Conservation (phyloP, 1,284 basidiomycete genomes). For the Meira miltonrushii region DNA sequence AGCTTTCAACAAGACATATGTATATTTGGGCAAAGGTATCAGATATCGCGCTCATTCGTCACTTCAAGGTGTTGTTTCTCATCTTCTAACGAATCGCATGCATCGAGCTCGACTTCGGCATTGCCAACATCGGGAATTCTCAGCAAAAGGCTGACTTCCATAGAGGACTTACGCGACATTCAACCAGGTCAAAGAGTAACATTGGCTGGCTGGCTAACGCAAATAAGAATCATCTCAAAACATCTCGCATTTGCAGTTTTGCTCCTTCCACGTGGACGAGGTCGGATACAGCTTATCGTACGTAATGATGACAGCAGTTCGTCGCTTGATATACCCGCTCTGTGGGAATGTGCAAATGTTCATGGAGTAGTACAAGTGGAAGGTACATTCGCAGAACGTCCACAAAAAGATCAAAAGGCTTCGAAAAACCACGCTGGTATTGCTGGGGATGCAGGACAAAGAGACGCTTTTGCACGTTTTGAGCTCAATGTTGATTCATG, state of each 20-base stretch:
- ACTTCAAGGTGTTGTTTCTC: too few species aligned
- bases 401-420: conserved; percentile 60
- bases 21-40: too few species aligned
- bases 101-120: too few species aligned
- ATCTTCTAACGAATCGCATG: too few species aligned
- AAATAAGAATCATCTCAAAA: conserved; percentile 65
- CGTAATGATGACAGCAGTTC: not conserved
- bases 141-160: too few species aligned
- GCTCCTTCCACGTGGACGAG: conserved; percentile 62
- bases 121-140: too few species aligned
- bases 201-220: conserved; percentile 71
- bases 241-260: conserved; percentile 71
- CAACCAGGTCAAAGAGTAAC: conserved; percentile 60
- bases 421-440: not conserved
- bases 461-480: conserved; percentile 35
- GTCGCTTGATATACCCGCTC: conserved; percentile 2
- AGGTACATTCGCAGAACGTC: conserved; percentile 66
- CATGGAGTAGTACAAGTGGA: conserved; percentile 66
- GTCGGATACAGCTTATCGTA: conserved; percentile 19
- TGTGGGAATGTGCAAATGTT: conserved; percentile 55
- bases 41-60: too few species aligned
- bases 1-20: too few species aligned
- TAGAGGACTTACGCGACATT: too few species aligned
- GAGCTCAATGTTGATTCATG: conserved; percentile 10
- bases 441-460: not conserved